Base-by-base conservation (phyloP, 2,329 filamentous ascomycete species). In the Arthrobotrys sphaeroides region DNA sequence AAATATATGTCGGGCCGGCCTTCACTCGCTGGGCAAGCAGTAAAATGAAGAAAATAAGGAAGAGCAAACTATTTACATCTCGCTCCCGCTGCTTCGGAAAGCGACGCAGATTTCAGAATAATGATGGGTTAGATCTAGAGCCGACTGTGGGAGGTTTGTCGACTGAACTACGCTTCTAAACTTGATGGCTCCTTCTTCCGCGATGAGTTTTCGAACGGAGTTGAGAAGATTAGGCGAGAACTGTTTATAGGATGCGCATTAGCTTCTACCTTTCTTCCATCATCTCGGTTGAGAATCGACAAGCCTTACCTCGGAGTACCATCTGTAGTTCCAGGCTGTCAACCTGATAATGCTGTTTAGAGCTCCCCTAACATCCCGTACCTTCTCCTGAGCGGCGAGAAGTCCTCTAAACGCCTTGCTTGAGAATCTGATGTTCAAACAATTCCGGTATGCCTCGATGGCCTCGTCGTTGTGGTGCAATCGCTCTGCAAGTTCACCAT, bases 251-350 rank as follows among this genome's bases (percentile, higher is more conserved):
- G n/a, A 24, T 12, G 6, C 28, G 6, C 31, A 55, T 82, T 57
- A 81, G 78, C 43, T 59, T 73, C 40, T 36, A 9, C 31, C 31
- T 16, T n/a, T 47, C 43, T 7, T 42, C 5, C 9, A 66, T 67
- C 28, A 26, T 18, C 33, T 33, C 16, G n/a, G 42, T 55, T 51
- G 9, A 22, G 12, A 4, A 16, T 26, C 16, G 43, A 38, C 18
- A 28, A 9, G 24, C 77, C 84, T 80, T 83, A 90, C 89, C 87
- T 99, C 95, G 68, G 94, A 97, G 84, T 99, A 99, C 95, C 95
- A 99, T 79, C 95, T 88, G 84, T 97, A 99, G 84, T 99, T 95
- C 95, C 95, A 99, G 10, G 94, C 95, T 33, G 98, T 92, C 43
- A 99, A 85, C 61, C 93, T 87, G 78, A 99, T 97, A 72, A 97